These are phyloP conservation scores for Myriosclerotinia curreyana DNA, from an alignment of 2,329 filamentous ascomycete genomes.

Conservation along the genomic window DNA sequence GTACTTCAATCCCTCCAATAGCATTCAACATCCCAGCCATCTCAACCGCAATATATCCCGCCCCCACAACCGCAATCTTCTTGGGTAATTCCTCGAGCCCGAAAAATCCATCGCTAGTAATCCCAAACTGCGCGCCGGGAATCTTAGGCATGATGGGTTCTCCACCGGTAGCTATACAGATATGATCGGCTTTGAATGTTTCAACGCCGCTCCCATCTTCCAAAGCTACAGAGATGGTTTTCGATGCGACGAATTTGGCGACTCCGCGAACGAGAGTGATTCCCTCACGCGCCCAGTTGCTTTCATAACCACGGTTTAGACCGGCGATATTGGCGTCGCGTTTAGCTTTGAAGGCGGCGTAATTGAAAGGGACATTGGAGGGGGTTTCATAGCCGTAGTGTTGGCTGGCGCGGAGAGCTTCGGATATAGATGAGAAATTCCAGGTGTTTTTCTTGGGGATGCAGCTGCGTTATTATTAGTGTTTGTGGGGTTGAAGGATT, in stretches of 20 bases:
- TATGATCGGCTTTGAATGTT: slow-evolving; percentile 46
- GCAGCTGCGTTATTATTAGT: slow-evolving; percentile 40
- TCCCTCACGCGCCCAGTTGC: slow-evolving; percentile 49
- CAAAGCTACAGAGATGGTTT: slow-evolving; percentile 45
- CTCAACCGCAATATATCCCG: slow-evolving; percentile 42
- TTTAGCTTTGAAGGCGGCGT: slow-evolving; percentile 47
- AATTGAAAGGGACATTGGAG: slow-evolving; percentile 44
- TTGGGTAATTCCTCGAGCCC: slow-evolving; percentile 49
- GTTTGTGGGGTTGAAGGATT: neutral
- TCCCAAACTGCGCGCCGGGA: slow-evolving; percentile 48
- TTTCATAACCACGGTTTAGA: slow-evolving; percentile 49
- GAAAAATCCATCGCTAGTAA: slow-evolving; percentile 52
- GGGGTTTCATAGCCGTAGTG: slow-evolving; percentile 49
- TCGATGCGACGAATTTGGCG: slow-evolving; percentile 45
- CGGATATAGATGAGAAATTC: slow-evolving; percentile 50
- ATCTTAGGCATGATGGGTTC: slow-evolving; percentile 44
- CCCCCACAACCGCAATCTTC: slow-evolving; percentile 50
- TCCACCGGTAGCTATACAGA: slow-evolving; percentile 48
- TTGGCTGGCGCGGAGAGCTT: slow-evolving; percentile 45
- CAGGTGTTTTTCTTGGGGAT: slow-evolving; percentile 53
- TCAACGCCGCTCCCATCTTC: slow-evolving; percentile 43
- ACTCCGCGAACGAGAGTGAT: slow-evolving; percentile 50
- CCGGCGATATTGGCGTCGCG: slow-evolving; percentile 46
- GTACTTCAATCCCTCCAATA: slow-evolving; percentile 47
- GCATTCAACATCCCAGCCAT: slow-evolving; percentile 50